Evolutionary conservation across 176 grass and related monocot genomes (phyloP).

Genomic region (Raddia distichophylla): DNA sequence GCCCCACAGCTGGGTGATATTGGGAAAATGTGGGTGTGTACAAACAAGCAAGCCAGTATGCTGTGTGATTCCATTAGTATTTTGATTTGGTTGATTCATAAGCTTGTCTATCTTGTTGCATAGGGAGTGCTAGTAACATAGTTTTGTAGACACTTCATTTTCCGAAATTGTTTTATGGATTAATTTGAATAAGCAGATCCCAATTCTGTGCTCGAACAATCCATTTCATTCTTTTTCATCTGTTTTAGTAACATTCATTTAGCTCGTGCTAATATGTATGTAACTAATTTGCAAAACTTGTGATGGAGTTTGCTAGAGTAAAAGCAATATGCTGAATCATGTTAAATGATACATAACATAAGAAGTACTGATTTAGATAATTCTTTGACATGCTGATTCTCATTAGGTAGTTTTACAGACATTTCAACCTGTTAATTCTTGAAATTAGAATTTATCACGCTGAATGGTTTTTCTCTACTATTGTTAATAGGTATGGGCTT

Average conservation of each 20-base stretch:
- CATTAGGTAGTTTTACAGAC: not conserved
- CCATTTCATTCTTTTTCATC: constrained; percentile 28
- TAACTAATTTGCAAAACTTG: constrained; percentile 1
- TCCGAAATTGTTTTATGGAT: constrained; percentile 30
- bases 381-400: not conserved
- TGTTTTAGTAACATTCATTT: not conserved
- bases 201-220: not conserved
- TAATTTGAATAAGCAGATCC: constrained; percentile 26
- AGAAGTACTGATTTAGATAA: not conserved
- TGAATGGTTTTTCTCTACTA: not conserved
- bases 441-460: constrained; percentile 26
- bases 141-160: constrained; percentile 19
- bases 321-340: constrained; percentile 8
- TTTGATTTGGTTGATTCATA: constrained; percentile 1
- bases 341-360: constrained; percentile 3
- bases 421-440: constrained; percentile 23
- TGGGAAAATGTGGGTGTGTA: constrained; percentile 5
- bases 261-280: not conserved
- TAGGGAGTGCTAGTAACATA: constrained; percentile 28
- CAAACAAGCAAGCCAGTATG: not conserved
- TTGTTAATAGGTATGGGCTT: constrained; percentile 72
- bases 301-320: not conserved
- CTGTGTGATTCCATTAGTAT: not conserved
- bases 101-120: constrained; percentile 17
- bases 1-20: not conserved